Percentiles rank a stretch among this genome's conserved stretches.
Conservation (phyloP, 129 eudicot species). For the Pseudognaphalium luteoalbum region DNA sequence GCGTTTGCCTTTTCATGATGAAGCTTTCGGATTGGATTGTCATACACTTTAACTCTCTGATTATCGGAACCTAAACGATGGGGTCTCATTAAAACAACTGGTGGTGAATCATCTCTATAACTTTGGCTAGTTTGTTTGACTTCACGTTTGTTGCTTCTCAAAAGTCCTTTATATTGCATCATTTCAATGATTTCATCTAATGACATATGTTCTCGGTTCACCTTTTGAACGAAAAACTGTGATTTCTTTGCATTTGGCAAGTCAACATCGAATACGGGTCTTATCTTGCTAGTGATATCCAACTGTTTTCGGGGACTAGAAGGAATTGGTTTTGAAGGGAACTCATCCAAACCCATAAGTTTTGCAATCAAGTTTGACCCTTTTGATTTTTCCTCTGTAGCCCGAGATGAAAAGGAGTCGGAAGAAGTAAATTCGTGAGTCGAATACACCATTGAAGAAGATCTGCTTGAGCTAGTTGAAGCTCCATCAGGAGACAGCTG, state of each 20-base stretch:
- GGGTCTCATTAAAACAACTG: slow-evolving; percentile 75
- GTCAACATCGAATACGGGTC: slow-evolving; percentile 54
- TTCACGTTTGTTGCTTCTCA: slow-evolving; percentile 38
- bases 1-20: slow-evolving; percentile 42
- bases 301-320: slow-evolving; percentile 28
- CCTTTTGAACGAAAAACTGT: slow-evolving; percentile 30
- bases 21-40: slow-evolving; percentile 36
- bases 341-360: slow-evolving; percentile 83
- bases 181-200: slow-evolving; percentile 47
- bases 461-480: slow-evolving; percentile 75
- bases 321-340: slow-evolving; percentile 40
- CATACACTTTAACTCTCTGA: slow-evolving; percentile 27
- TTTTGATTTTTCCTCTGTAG: slow-evolving; percentile 48
- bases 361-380: slow-evolving; percentile 65
- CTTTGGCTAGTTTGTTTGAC: slow-evolving; percentile 25
- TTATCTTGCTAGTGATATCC: slow-evolving; percentile 35
- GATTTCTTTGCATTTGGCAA: slow-evolving; percentile 53
- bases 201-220: slow-evolving; percentile 46
- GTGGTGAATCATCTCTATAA: slow-evolving; percentile 40
- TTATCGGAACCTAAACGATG: slow-evolving; percentile 34
- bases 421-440: slow-evolving; percentile 62
- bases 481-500: slow-evolving; percentile 48
- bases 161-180: slow-evolving; percentile 55
- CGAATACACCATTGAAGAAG: slow-evolving; percentile 50
- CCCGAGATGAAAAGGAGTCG: slow-evolving; percentile 48